phyloP scores from a whole-genome alignment of 257 asterid species.

The Plantago elongata region DNA sequence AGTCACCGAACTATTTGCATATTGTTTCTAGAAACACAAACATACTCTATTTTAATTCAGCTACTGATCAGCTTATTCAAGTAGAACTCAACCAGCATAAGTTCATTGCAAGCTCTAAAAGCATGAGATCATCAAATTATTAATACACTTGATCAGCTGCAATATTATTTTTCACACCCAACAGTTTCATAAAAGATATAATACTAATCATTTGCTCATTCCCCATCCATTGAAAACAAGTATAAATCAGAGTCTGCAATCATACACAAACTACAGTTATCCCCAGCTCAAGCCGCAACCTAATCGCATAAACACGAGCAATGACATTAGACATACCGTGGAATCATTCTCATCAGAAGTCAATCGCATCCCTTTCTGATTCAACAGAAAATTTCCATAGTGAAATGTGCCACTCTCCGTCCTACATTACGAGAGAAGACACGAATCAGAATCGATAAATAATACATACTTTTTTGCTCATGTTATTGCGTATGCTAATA shows the following conservation, averaged over 20 bases:
- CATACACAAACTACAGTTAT: too few relatives aligned
- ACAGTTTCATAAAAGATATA: background rate
- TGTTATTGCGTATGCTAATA: background rate
- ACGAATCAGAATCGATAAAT: background rate
- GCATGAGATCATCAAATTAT: too few relatives aligned
- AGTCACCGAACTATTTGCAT: too few relatives aligned
- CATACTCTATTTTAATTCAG: too few relatives aligned
- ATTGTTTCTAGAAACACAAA: background rate
- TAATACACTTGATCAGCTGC: too few relatives aligned
- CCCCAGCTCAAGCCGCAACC: too few relatives aligned
- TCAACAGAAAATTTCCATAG: constrained; percentile 79
- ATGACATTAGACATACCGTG: constrained; percentile 31
- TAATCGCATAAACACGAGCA: background rate
- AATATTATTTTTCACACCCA: too few relatives aligned
- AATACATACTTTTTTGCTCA: background rate
- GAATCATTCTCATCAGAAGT: constrained; percentile 65
- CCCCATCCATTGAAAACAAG: background rate
- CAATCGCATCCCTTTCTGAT: constrained; percentile 76
- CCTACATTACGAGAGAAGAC: constrained; percentile 38
- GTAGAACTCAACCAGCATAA: too few relatives aligned
- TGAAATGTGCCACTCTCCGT: constrained; percentile 97
- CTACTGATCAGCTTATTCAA: too few relatives aligned
- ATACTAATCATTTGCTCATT: background rate
- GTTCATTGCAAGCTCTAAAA: too few relatives aligned
- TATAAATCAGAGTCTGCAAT: background rate